These are phyloP conservation scores for Coix lacrymajobi DNA, from an alignment of 176 grass and related monocot genomes.

Conservation along the genomic window DNA sequence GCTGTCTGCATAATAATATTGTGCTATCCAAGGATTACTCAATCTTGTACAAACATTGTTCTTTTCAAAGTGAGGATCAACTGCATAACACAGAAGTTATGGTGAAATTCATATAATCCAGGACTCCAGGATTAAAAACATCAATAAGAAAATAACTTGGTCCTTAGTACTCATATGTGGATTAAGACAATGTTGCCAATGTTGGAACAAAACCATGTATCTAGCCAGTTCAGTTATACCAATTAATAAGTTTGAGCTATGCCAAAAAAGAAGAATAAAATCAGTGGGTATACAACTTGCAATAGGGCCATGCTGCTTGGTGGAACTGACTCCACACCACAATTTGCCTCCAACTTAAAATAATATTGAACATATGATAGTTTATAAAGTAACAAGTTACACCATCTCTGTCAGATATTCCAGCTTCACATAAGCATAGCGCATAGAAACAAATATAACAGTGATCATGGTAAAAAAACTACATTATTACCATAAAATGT, in stretches of 20 bases:
- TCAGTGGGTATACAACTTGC: not conserved
- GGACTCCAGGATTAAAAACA: not conserved
- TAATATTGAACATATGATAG: not conserved
- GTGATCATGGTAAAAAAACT: not conserved
- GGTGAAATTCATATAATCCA: not conserved
- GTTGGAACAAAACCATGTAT: not conserved
- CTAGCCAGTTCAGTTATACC: not conserved
- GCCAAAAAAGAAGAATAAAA: not conserved
- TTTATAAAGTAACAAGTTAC: not conserved
- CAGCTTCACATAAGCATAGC: not conserved
- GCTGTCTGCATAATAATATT: not conserved
- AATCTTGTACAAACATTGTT: not conserved
- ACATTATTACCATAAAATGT: not conserved
- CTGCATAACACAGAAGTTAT: not conserved
- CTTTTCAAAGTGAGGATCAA: not conserved
- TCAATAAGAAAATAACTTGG: not conserved
- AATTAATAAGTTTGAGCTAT: not conserved
- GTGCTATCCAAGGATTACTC: conserved; percentile 1
- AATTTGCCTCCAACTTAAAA: not conserved
- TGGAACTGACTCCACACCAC: not conserved
- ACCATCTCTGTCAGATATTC: not conserved
- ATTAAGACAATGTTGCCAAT: not conserved
- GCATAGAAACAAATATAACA: not conserved
- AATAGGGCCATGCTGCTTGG: not conserved
- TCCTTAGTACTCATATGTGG: not conserved